phyloP scores from a whole-genome alignment of 352 stramenopile species.

The Stramenopiles sp. region DNA sequence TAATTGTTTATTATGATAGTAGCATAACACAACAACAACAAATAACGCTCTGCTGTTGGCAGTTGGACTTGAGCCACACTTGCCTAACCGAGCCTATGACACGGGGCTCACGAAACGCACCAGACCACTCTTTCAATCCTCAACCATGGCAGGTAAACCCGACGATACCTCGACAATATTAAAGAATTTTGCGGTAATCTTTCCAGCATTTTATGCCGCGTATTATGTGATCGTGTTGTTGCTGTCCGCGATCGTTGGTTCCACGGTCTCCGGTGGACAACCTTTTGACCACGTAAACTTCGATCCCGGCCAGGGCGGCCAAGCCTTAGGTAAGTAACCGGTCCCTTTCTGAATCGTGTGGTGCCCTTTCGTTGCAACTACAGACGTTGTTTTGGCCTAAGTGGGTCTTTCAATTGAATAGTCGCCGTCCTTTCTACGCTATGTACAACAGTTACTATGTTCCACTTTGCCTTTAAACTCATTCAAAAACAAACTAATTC shows the following conservation, averaged over 20 bases:
- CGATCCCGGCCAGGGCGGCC: background rate
- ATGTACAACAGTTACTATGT: background rate
- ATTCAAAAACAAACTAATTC: too few relatives aligned
- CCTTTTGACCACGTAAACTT: background rate
- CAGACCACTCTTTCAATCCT: too few relatives aligned
- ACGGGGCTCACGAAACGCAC: too few relatives aligned
- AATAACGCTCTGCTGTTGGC: too few relatives aligned
- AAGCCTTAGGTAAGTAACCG: background rate
- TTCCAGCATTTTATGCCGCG: background rate
- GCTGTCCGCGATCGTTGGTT: background rate
- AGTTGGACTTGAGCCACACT: too few relatives aligned
- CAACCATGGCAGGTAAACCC: constrained; percentile 2
- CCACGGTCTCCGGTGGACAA: background rate
- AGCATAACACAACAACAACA: too few relatives aligned
- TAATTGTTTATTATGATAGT: too few relatives aligned
- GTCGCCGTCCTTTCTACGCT: too few relatives aligned
- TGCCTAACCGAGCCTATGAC: too few relatives aligned
- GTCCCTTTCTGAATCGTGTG: background rate
- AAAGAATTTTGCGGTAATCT: constrained; percentile 6
- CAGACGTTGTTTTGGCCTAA: too few relatives aligned
- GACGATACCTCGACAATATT: background rate
- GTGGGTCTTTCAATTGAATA: too few relatives aligned
- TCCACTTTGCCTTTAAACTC: background rate
- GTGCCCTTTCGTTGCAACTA: background rate
- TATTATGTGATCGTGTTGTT: background rate